A percentile compares a stretch with the other conserved stretches of the same genome.
These are phyloP conservation scores for Tetracladium setigerum DNA, from an alignment of 495 filamentous ascomycete species.

Conservation along the genomic window DNA sequence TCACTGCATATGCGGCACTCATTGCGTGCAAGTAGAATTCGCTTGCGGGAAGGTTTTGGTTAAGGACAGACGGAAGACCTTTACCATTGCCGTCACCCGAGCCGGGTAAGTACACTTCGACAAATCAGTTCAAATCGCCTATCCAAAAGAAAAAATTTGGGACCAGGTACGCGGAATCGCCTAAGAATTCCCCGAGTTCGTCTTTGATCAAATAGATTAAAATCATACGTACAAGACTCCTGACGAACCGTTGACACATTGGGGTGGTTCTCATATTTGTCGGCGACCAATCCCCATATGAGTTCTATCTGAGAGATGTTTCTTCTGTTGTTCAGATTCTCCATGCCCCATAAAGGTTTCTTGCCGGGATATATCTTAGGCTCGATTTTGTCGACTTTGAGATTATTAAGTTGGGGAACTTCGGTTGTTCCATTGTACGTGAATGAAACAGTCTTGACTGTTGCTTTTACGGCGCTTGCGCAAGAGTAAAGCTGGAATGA, in stretches of 20 bases:
- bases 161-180: no score
- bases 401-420: conserved; percentile 12
- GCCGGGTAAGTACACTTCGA: no score
- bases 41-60: conserved; percentile 4
- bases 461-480: conserved; percentile 29
- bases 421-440: conserved; percentile 24
- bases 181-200: no score
- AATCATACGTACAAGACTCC: conserved; percentile 18
- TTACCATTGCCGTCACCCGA: background rate
- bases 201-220: conserved; percentile 13
- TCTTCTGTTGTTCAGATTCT: conserved; percentile 21
- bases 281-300: conserved; percentile 30
- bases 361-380: conserved; percentile 22
- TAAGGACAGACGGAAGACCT: background rate
- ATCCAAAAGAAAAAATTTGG: no score
- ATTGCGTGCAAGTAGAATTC: background rate
- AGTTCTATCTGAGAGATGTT: conserved; percentile 16
- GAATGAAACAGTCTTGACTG: conserved; percentile 35
- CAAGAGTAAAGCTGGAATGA: conserved; percentile 28
- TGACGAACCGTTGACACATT: conserved; percentile 24
- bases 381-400: conserved; percentile 20
- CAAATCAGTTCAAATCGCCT: no score
- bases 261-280: conserved; percentile 19
- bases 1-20: background rate
- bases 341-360: conserved; percentile 29